These are phyloP conservation scores for Ceriops decandra DNA, from an alignment of 345 rosid genomes.

Conservation along the genomic window DNA sequence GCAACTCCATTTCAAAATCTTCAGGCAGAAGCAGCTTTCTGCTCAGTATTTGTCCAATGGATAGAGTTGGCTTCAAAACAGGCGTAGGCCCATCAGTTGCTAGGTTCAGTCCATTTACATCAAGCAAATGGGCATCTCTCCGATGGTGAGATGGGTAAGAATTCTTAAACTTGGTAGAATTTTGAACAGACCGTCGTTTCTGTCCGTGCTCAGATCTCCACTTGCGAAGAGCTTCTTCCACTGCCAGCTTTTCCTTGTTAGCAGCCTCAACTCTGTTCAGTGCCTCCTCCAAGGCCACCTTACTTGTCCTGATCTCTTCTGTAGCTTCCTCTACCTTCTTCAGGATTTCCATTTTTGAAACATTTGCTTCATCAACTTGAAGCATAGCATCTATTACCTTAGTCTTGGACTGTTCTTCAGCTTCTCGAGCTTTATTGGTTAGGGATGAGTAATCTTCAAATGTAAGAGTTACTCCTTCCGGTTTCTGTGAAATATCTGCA, in stretches of 20 bases:
- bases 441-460: conserved; percentile 60
- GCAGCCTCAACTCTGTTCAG: conserved; percentile 61
- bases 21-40: conserved; percentile 72
- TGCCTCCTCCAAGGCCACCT: conserved; percentile 65
- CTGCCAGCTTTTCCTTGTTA: conserved; percentile 51
- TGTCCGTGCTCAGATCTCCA: conserved; percentile 67
- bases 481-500: conserved; percentile 14
- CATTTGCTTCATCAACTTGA: conserved; percentile 62
- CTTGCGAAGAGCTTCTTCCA: conserved; percentile 65
- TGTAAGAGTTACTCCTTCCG: conserved; percentile 54
- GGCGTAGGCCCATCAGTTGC: conserved; percentile 40
- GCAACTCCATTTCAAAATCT: conserved; percentile 43
- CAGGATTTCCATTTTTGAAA: conserved; percentile 44
- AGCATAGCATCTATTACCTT: conserved; percentile 54
- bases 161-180: conserved; percentile 73
- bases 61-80: conserved; percentile 62
- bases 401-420: conserved; percentile 54
- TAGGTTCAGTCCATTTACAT: conserved; percentile 57
- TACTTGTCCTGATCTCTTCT: conserved; percentile 54
- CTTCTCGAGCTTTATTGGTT: conserved; percentile 47
- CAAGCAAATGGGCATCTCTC: conserved; percentile 51
- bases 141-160: conserved; percentile 40
- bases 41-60: conserved; percentile 95
- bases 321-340: conserved; percentile 57
- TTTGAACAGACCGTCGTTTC: conserved; percentile 52